phyloP scores from a whole-genome alignment of 2,329 filamentous ascomycete species.

The Alternaria novae-zelandiae region DNA sequence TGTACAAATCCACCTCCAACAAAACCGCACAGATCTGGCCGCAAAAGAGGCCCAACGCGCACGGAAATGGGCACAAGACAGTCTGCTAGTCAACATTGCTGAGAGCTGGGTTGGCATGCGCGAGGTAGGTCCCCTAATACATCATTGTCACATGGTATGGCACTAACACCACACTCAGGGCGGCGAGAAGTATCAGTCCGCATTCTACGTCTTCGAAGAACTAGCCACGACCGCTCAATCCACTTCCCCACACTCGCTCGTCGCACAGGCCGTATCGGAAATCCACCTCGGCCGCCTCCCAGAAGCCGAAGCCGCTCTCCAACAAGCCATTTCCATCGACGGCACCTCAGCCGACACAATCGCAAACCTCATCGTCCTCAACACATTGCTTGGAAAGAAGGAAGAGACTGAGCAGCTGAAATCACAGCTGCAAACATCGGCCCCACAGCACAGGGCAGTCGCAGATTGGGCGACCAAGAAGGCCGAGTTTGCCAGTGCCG shows the following conservation, averaged over 20 bases:
- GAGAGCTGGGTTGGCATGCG: conserved; percentile 94
- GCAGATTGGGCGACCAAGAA: conserved; percentile 83
- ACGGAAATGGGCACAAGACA: conserved; percentile 94
- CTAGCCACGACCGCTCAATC: conserved; percentile 86
- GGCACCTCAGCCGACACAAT: conserved; percentile 75
- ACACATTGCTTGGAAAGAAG: conserved; percentile 73
- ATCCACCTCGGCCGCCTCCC: conserved; percentile 86
- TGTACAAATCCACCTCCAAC: conserved; percentile 88
- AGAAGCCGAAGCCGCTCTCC: conserved; percentile 85
- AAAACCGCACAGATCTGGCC: conserved; percentile 90
- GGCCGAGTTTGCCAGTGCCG: conserved; percentile 83
- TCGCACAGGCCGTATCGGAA: conserved; percentile 90
- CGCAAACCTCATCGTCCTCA: conserved; percentile 82
- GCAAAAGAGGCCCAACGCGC: conserved; percentile 87
- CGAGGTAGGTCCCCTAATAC: conserved; percentile 64
- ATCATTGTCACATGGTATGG: background rate
- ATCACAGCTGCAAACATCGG: conserved; percentile 59
- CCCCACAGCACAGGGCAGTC: conserved; percentile 74
- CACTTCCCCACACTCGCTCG: conserved; percentile 75
- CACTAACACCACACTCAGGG: conserved; percentile 62
- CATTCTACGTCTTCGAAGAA: conserved; percentile 98
- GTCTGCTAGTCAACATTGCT: conserved; percentile 87
- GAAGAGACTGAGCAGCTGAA: conserved; percentile 64
- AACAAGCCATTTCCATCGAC: conserved; percentile 79
- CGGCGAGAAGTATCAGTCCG: conserved; percentile 93